Conservation (phyloP, 805 yeast species). For the Wickerhamiella spandovensis region DNA sequence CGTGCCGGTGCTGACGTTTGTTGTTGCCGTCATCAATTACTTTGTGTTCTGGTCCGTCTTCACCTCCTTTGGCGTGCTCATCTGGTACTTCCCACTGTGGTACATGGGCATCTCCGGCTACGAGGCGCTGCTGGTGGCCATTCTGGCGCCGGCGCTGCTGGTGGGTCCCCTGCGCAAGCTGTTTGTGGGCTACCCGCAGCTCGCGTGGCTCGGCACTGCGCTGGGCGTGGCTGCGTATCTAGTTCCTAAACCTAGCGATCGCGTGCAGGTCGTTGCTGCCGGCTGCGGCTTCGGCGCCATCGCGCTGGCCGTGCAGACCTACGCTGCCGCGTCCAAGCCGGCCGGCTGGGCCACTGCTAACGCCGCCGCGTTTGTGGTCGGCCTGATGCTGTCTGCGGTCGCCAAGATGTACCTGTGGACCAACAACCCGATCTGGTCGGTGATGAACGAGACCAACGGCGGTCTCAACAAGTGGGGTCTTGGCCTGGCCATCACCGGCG, state of each 20-base stretch:
- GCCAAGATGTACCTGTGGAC: slow-evolving; percentile 66
- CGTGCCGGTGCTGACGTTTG: slow-evolving; percentile 20
- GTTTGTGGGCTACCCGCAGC: slow-evolving; percentile 34
- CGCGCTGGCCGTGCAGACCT: slow-evolving; percentile 43
- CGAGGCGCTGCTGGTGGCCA: slow-evolving; percentile 54
- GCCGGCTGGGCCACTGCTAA: slow-evolving; percentile 27
- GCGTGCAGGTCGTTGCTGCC: slow-evolving; percentile 50
- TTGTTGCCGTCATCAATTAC: slow-evolving; percentile 38
- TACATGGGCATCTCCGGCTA: slow-evolving; percentile 95
- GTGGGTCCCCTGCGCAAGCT: slow-evolving; percentile 32
- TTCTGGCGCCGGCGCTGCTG: slow-evolving; percentile 45
- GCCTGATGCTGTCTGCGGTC: slow-evolving; percentile 59
- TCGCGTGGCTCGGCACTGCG: slow-evolving; percentile 40
- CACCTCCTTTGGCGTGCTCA: slow-evolving; percentile 69
- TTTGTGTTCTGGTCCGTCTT: slow-evolving; percentile 74
- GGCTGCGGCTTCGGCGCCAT: slow-evolving; percentile 55
- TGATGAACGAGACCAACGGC: slow-evolving; percentile 72
- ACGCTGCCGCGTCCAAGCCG: slow-evolving; percentile 21
- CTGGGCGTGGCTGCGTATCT: slow-evolving; percentile 68
- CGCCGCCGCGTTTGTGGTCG: slow-evolving; percentile 48
- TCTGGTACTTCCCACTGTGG: slow-evolving; percentile 98
- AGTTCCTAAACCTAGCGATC: slow-evolving; percentile 51
- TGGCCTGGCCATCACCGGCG: slow-evolving; percentile 46
- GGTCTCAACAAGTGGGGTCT: slow-evolving; percentile 71
- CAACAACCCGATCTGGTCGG: slow-evolving; percentile 94